Evolutionary conservation across 1,284 basidiomycete genomes (phyloP), one percentile per base, ranked within the genome.

Genomic region (Trichosporon faecale): DNA sequence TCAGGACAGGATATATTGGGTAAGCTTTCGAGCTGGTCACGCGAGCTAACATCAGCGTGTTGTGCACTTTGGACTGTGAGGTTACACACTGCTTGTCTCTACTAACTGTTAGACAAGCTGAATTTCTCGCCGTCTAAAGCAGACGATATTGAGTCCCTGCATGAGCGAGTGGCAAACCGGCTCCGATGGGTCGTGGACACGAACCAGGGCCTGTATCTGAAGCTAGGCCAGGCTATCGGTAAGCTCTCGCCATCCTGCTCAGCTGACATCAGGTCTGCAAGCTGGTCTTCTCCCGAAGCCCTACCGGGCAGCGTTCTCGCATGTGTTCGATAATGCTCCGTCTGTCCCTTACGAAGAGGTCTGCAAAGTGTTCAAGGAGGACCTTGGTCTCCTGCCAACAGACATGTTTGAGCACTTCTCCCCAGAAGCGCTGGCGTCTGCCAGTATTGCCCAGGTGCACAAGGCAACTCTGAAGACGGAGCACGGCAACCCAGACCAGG

Each of bases 371-470:
- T 91, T 95, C 79, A 76, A 84, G 35, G 82, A 86, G 29, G 92
- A 95, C 78, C 90, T 95, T 18, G 85, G 87, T 1, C 81, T 86
- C 52, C 88, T 89, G 0, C 90, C 91, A 0, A 86, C 87, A 35
- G 91, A 91, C 23, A 83, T 93, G 0, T 96, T 95, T 76, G 89
- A 89, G 55, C 82, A 87, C 11, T 95, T 95, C 72, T 90, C 93
- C 61, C 86, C 88, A 72, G 79, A 86, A 4, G 89, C 93, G 0
- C 84, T 92, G 0, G 94, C 94, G 0, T 92, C 91, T 71, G 94
- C 94, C 0, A 93, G 91, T 73, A 90, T 96, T 64, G 94, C 94
- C 0, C 94, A 95, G 79, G 94, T 95, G 0, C 94, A 95, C 78
- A 86, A 87, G 46, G 94, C 94, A 1, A 88, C 87, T 61, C 81